These are phyloP conservation scores for Diutina pseudorugosa DNA, from an alignment of 1,139 yeast species.

Conservation along the genomic window DNA sequence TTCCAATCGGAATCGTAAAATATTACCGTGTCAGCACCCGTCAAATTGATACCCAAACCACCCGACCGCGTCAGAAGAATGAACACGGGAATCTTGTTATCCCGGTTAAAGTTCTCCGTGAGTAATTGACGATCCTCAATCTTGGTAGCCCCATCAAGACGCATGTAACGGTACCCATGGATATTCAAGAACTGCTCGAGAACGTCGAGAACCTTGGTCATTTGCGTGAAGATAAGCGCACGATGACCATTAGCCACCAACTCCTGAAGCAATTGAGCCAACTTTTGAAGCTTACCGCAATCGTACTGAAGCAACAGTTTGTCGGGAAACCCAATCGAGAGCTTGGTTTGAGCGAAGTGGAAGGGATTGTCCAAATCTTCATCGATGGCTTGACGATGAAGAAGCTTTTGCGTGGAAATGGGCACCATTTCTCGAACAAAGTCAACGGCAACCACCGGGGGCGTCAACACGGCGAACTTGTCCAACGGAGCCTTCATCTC, in stretches of 20 bases:
- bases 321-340: constrained; percentile 94
- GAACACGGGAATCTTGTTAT: constrained; percentile 77
- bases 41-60: constrained; percentile 91
- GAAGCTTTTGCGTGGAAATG: constrained; percentile 15
- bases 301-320: constrained; percentile 85
- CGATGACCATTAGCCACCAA: constrained; percentile 82
- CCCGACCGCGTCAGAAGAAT: constrained; percentile 94
- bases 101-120: constrained; percentile 87
- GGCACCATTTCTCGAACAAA: constrained; percentile 50
- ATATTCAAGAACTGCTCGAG: constrained; percentile 87
- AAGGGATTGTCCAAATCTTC: constrained; percentile 47
- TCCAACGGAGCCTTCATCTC: constrained; percentile 40
- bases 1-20: constrained; percentile 99
- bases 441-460: constrained; percentile 71
- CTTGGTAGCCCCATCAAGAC: constrained; percentile 95
- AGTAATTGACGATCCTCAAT: constrained; percentile 92
- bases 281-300: constrained; percentile 88
- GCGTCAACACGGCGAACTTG: constrained; percentile 78
- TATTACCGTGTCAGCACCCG: constrained; percentile 99
- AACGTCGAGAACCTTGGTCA: constrained; percentile 93
- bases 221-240: constrained; percentile 92
- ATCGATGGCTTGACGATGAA: constrained; percentile 21
- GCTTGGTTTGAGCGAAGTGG: constrained; percentile 74
- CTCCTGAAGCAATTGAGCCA: constrained; percentile 65
- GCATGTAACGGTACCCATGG: constrained; percentile 88